phyloP scores from a whole-genome alignment of 345 rosid genomes.

The Limnanthes douglasii region DNA sequence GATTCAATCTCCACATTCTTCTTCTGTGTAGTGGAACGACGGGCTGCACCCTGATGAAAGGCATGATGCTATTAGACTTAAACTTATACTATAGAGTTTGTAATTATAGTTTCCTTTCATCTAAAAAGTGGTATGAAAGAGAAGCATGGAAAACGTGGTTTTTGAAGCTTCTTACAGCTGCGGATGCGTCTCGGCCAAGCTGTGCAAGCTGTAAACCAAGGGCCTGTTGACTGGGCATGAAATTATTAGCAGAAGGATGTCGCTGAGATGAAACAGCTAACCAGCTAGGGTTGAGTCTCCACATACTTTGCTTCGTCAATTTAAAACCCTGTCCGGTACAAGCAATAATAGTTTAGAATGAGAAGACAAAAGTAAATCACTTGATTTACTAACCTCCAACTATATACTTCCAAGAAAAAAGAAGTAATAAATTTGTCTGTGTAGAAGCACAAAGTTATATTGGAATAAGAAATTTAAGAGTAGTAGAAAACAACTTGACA shows the following conservation, averaged over 20 bases:
- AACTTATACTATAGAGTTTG: too few relatives aligned
- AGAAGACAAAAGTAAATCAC: too few relatives aligned
- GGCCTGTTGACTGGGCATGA: slow-evolving; percentile 93
- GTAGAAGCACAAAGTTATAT: too few relatives aligned
- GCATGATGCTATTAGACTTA: not conserved
- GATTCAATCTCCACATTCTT: slow-evolving; percentile 52
- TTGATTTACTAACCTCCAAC: too few relatives aligned
- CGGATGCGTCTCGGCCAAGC: slow-evolving; percentile 98
- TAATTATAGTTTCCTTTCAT: too few relatives aligned
- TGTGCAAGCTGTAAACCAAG: slow-evolving; percentile 91
- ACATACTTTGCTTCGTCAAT: slow-evolving; percentile 65
- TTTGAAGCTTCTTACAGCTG: slow-evolving; percentile 67
- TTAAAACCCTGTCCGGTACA: slow-evolving; percentile 98
- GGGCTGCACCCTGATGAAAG: slow-evolving; percentile 42
- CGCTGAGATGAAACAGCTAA: slow-evolving; percentile 78
- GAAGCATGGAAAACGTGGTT: too few relatives aligned
- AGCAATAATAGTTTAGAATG: too few relatives aligned
- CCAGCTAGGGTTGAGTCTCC: slow-evolving; percentile 78
- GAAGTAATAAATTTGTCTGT: too few relatives aligned
- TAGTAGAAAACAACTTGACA: too few relatives aligned
- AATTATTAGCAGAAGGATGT: slow-evolving; percentile 61
- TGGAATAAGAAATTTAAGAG: too few relatives aligned
- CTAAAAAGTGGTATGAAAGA: too few relatives aligned
- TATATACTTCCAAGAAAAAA: too few relatives aligned
- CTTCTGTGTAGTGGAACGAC: slow-evolving; percentile 34